Evolutionary conservation across 306 rosid species (phyloP), one percentile per base, ranked within the genome.

Genomic region (Malus fusca): DNA sequence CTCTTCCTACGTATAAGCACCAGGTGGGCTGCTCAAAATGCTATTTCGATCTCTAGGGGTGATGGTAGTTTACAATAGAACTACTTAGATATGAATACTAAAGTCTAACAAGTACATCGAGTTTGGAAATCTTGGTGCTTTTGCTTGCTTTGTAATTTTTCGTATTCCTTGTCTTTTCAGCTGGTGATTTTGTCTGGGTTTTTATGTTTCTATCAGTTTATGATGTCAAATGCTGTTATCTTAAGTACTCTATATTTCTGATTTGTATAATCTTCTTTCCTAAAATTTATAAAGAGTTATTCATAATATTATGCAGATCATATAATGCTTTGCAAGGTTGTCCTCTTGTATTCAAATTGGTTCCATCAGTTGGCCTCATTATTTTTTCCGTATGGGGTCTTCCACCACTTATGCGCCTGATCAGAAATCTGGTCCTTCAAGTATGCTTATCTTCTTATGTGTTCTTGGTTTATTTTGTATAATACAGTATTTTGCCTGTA

Each of bases 371-470:
- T 82, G 88, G 89, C 59, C 42, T 85, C 58, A 82, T 91, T 77
- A 73, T 87, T 65, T 95, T 95, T 85, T 87, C 97, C 70, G 46
- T 87, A 74, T 92, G 98, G 93, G 98, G 97, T 77, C 81, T 95
- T 79, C 83, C 78, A 59, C 98, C 97, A 73, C 85, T 92, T 80
- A 79, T 85, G 74, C 85, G 83, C 75, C 87, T 84, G 72, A 77
- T 82, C 69, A 86, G 96, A 83, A 90, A 87, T 75, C 40, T 82
- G 42, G 62, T 89, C 67, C 78, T 83, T 76, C 90, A 85, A 88
- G 97, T 95, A 78, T 48, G 81, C 73, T 71, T 52, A 17, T 26
- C 70, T 60, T 2, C 51, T 69, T 46, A 74, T 15, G 61, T 67
- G 37, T 82, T 58, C 58, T 71, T 76, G 43, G 44, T 79, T 48